Base-by-base conservation (phyloP, 2,329 filamentous ascomycete genomes). In the Dactylellina cionopaga region DNA sequence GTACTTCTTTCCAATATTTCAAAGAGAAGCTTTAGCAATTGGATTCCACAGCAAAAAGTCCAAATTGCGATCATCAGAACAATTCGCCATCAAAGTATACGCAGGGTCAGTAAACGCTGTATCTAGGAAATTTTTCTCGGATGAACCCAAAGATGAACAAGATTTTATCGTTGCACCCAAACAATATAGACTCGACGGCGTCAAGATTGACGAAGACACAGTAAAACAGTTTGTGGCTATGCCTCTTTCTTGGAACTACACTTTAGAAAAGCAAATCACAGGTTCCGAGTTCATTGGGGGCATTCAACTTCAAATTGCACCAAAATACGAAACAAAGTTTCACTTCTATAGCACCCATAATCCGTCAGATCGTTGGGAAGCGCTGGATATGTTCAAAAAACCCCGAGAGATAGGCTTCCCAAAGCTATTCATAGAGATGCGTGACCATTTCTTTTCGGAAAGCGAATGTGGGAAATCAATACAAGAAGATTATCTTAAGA, bases 1-100 rank as follows among this genome's bases (percentile, higher is more conserved):
- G 2, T 60, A 29, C 37, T 60, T 60, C 17, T 47, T 60, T 13
- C 55, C 55, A 35, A 60, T 60, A 41, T 46, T 60, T 24, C 55
- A 60, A n/a, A 47, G 55, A 39, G 55, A 60, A 17, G 39, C 35
- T 5, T 19, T 60, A 15, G 37, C 22, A 6, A 27, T 58, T 33
- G 37, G 1, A 44, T 25, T 55, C 24, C 11, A 33, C 17, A 5
- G 41, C 41, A 44, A 1, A 2, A 24, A 1, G 7, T 24, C 29
- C 31, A 33, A 33, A 27, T 10, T 52, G 29, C 33, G 10, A 10
- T 10, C 5, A 43, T 3, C 3, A 1, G 52, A 58, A 24, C 11
- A 13, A 29, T 58, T 58, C 22, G 52, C 52, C 9, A 44, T 58
- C 9, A 58, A 25, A 58, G 19, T 58, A 15, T 58, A 33, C 22